Base-by-base conservation (phyloP, 495 filamentous ascomycete species). In the Podospora didyma region DNA sequence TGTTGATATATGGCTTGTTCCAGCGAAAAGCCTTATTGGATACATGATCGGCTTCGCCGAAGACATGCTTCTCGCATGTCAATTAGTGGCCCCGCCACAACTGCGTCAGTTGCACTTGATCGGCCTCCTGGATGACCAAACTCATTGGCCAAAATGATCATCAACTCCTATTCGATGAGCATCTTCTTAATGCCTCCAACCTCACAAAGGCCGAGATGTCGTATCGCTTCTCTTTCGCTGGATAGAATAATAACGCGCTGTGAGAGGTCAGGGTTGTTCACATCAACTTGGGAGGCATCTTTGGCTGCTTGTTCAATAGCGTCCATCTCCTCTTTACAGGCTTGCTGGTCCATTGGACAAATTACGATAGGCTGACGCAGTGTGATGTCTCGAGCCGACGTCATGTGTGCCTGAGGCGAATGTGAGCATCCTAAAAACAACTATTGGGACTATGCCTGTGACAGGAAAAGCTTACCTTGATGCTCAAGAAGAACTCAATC, bases 241-340 rank as follows among this genome's bases (percentile, higher is more conserved):
- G 90, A 84, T 31, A 86, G 80, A 45, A 97, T 83, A 57, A 98
- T 96, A 17, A 82, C 83, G 49, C 85, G 84, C 6, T 92, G 83
- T 2, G 94, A 92, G 11, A 97, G 71, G 83, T 90, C 88, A 0
- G 92, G 94, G 57, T 96, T 96, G 48, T 92, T 89, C 0, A 86
- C 86, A 62, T 89, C 89, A 46, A 98, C 84, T 56, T 88, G 84
- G 21, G 88, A 85, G 6, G 94, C 93, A 56, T 97, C 92, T 69
- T 91, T 91, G 2, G 94, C 94, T 0, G 95, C 89, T 70, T 94
- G 88, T 64, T 96, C 90, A 58, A 97, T 97, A 7, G 91, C 90
- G 65, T 96, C 91, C 89, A 98, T 96, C 74, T 98, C 95, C 62
- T 96, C 92, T 66, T 95, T 96, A 75, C 94, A 97, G 12, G 87